phyloP scores from a whole-genome alignment of 2,329 filamentous ascomycete species.

The Exserohilum rostratum region DNA sequence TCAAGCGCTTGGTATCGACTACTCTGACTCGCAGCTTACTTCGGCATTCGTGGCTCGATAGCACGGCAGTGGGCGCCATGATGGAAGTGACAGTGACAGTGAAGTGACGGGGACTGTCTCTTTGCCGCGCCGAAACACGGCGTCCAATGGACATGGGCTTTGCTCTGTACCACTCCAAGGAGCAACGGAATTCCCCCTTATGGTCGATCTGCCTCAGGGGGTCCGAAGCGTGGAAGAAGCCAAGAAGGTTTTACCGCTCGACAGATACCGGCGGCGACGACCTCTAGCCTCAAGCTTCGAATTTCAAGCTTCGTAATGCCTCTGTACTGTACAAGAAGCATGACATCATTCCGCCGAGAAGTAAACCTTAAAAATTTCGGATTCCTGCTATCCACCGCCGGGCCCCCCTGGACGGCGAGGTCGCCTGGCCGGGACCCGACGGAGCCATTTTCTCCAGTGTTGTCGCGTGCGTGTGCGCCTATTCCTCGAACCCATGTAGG shows the following conservation, averaged over 20 bases:
- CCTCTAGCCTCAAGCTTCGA: neutral
- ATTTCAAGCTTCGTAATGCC: neutral
- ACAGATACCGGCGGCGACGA: neutral
- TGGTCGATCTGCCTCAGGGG: neutral
- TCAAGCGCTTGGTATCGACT: neutral
- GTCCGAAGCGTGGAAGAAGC: neutral
- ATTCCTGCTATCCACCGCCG: too few species aligned
- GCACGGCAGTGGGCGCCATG: conserved; percentile 10
- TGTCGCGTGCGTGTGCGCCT: neutral
- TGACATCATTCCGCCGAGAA: neutral
- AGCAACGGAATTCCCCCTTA: neutral
- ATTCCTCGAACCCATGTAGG: neutral
- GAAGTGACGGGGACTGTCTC: neutral
- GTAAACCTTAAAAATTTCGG: conserved; percentile 1
- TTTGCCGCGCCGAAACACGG: conserved; percentile 1
- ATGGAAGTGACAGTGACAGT: neutral
- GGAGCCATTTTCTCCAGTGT: neutral
- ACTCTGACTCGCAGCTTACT: conserved; percentile 9
- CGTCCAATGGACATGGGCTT: neutral
- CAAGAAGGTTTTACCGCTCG: neutral
- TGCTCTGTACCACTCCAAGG: neutral
- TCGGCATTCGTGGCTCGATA: conserved; percentile 5
- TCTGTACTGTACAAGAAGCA: neutral
- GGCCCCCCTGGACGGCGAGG: neutral
- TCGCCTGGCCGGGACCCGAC: neutral